Percentiles rank a stretch among this genome's conserved stretches.
Evolutionary conservation across 2,329 filamentous ascomycete genomes (phyloP).

Genomic region (Pyrenophora teres): DNA sequence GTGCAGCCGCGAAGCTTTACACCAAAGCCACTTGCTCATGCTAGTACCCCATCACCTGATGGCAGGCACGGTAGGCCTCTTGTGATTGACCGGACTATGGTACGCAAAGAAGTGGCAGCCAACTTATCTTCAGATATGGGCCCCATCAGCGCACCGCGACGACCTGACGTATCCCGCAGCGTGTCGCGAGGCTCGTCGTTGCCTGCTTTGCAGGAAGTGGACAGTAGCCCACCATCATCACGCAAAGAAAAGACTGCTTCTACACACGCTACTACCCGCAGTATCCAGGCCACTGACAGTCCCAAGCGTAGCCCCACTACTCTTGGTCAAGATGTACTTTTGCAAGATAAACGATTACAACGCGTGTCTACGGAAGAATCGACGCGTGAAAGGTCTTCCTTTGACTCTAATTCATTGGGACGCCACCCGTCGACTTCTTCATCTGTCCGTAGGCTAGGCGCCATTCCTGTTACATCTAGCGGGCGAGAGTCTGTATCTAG

Average conservation of each 20-base stretch:
- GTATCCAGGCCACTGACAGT: slow-evolving; percentile 19
- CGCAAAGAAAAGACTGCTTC: slow-evolving; percentile 13
- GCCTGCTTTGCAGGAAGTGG: slow-evolving; percentile 38
- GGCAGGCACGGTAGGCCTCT: slow-evolving; percentile 10
- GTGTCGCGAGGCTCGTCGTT: slow-evolving; percentile 31
- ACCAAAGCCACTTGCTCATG: slow-evolving; percentile 24
- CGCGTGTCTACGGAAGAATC: slow-evolving; percentile 31
- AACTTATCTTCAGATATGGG: slow-evolving; percentile 8
- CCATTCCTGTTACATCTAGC: slow-evolving; percentile 39
- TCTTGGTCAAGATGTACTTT: slow-evolving; percentile 25
- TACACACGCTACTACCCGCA: slow-evolving; percentile 6
- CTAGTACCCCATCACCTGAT: slow-evolving; percentile 38
- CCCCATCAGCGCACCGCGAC: slow-evolving; percentile 22
- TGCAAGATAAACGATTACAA: slow-evolving; percentile 27
- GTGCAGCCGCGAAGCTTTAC: slow-evolving; percentile 33
- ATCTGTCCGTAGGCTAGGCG: slow-evolving; percentile 35
- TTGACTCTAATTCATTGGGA: slow-evolving; percentile 38
- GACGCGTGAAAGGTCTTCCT: slow-evolving; percentile 29
- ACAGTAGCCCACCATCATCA: slow-evolving; percentile 13
- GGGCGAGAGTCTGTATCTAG: slow-evolving; percentile 43
- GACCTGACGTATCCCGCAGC: slow-evolving; percentile 27
- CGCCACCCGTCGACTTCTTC: slow-evolving; percentile 42
- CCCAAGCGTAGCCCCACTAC: slow-evolving; percentile 24
- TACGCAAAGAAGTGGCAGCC: slow-evolving; percentile 21
- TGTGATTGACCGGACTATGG: slow-evolving; percentile 26